A percentile compares a stretch with the other conserved stretches of the same genome.
Conservation (phyloP, 441 rosid genomes). For the Macaranga tanarius region DNA sequence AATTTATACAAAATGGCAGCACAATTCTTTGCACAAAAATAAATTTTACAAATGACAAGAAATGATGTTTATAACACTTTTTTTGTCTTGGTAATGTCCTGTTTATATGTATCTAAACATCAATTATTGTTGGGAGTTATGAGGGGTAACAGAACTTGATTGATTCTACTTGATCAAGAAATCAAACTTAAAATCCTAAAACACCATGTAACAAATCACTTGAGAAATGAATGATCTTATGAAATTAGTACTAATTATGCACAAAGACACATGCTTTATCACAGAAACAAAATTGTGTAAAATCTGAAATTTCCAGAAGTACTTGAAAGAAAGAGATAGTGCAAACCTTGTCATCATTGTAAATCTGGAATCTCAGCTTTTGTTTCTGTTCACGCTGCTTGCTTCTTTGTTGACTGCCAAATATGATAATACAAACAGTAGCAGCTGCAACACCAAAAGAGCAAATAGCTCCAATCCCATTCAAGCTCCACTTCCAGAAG, state of each 20-base stretch:
- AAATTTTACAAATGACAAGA: too few relatives aligned
- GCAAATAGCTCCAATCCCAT: constrained; percentile 87
- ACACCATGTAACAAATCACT: background rate
- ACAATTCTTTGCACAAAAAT: background rate
- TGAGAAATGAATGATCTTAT: too few relatives aligned
- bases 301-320: background rate
- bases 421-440: constrained; percentile 61
- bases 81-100: background rate
- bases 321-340: background rate
- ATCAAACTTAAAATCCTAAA: background rate
- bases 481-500: constrained; percentile 75
- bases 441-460: constrained; percentile 88
- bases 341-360: constrained; percentile 75
- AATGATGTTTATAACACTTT: background rate
- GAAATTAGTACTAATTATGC: background rate
- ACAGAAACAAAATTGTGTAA: background rate
- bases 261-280: background rate
- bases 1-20: background rate
- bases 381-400: constrained; percentile 45
- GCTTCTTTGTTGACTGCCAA: constrained; percentile 57
- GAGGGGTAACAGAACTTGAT: background rate
- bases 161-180: background rate
- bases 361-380: constrained; percentile 62
- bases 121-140: background rate
- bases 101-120: background rate